Evolutionary conservation across 345 rosid species (phyloP), one percentile per base, ranked within the genome.

Genomic region (Citrus hindsii): DNA sequence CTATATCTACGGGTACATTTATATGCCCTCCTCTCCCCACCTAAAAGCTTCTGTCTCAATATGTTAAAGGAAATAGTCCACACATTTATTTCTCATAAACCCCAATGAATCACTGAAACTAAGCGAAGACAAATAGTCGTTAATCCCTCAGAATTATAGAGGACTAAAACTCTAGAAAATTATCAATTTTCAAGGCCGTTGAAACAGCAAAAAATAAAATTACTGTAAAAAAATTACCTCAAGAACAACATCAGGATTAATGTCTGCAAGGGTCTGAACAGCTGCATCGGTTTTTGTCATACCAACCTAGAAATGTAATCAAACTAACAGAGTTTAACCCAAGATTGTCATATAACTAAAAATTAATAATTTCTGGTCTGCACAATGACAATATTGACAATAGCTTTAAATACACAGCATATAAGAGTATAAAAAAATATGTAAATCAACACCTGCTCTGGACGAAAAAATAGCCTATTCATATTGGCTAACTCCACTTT

Each of bases 261-360:
- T 93, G 73, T 92, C 99, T 40, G 92, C 81, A 68, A 95, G 99
- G 71, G 99, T 95, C 83, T 95, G 99, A 81, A 92, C 94, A 81
- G 99, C 98, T 79, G 98, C 99, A 90, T 95, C 99, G 58, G 99
- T 95, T 90, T 93, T 95, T 80, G 98, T 92, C 99, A 95, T 93
- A 70, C 98, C 98, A 89, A 79, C 93, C 99, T 95, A 79, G 19
- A 56, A 73, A 71, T 76, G 70, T 67, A 66, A 69, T 19, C 70
- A 71, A 61, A 77, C 68, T 30, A 63, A 70, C 3, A 53, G n/a
- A 46, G 64, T 67, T 18, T 53, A 48, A 48, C 13, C 70, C 64
- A 74, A 38, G 67, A 60, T 71, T 56, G 16, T 65, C 55, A 51
- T 21, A 28, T 30, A 74, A 24, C 38, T 38, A 42, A 32, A 63